Evolutionary conservation across 805 yeast species (phyloP), one percentile per base, ranked within the genome.

Genomic region (Wickerhamomyces sydowiorum): DNA sequence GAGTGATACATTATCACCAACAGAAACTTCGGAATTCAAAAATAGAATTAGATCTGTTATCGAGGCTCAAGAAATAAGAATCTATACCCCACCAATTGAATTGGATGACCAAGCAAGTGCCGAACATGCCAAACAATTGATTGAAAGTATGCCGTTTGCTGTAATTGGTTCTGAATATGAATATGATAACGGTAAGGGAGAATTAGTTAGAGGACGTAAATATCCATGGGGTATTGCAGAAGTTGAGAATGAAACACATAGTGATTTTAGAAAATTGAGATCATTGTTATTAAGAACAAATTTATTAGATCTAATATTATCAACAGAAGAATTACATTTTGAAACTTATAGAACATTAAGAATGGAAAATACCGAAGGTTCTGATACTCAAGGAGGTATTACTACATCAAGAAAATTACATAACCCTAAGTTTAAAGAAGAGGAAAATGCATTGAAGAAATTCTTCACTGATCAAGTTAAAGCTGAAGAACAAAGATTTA

Each of bases 401-500:
- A 67, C 75, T 7, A 73, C 76, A 24, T 70, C 68, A 29, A 63
- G 75, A 70, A 69, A 69, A 48, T 53, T 70, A 67, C 88, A 75
- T 56, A 90, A 93, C 64, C 98, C 98, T 38, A 85, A 87, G 66
- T 93, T 86, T 71, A 84, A 89, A 65, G 97, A 93, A 66, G 98
- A 91, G 64, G 99, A 93, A 66, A 93, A 87, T 62, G 84, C 90
- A 27, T 74, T 93, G 60, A 88, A 93, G 76, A 84, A 86, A 67
- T 86, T 86, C 64, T 93, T 93, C 68, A 91, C 98, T 9, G 35
- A 90, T 65, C 97, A 93, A 70, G 87, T 93, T 46, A 90, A 91
- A 69, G 86, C 86, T 37, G 99, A 93, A 69, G 99, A 93, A 60
- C 95, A 88, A 58, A 78, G 99, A 61, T 93, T 93, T 66, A 86